Percentiles rank a stretch among this genome's conserved stretches.
Conservation (phyloP, 768 basidiomycete species). For the Pleurotus ostreatus region DNA sequence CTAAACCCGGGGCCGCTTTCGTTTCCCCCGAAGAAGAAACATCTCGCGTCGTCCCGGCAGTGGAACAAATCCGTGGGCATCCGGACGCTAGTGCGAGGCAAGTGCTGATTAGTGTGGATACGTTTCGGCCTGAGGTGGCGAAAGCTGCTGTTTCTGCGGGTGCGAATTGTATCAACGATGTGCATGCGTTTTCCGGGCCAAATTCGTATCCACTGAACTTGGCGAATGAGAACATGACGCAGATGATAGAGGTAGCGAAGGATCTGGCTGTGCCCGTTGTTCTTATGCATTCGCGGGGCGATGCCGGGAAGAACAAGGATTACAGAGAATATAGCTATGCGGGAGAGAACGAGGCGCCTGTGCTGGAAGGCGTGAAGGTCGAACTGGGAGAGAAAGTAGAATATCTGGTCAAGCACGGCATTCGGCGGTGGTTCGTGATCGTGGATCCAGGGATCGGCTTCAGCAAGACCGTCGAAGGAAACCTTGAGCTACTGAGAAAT, state of each 20-base stretch:
- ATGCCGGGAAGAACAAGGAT: conserved; percentile 72
- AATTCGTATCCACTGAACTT: conserved; percentile 32
- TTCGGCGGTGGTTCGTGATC: conserved; percentile 85
- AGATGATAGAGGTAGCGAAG: conserved; percentile 67
- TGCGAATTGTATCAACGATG: conserved; percentile 93
- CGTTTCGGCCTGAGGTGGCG: conserved; percentile 83
- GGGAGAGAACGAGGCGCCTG: conserved; percentile 32
- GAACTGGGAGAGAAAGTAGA: conserved; percentile 75
- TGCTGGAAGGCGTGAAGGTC: conserved; percentile 61
- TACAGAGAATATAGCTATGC: conserved; percentile 44
- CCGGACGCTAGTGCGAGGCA: conserved; percentile 12
- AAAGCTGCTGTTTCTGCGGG: conserved; percentile 72
- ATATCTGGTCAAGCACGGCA: conserved; percentile 60
- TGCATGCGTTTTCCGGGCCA: conserved; percentile 73
- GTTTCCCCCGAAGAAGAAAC: conserved; percentile 70
- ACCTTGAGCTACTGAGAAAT: conserved; percentile 61
- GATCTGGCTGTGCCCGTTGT: conserved; percentile 73
- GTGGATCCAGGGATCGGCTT: conserved; percentile 94
- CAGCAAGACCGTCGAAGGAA: conserved; percentile 78
- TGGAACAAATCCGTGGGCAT: conserved; percentile 50
- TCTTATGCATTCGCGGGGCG: conserved; percentile 92
- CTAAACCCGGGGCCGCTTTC: conserved; percentile 72
- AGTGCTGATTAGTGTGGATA: conserved; percentile 78
- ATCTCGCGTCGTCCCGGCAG: conserved; percentile 65
- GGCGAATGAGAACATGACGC: conserved; percentile 36